Evolutionary conservation across 441 rosid genomes (phyloP), one percentile per base, ranked within the genome.

Genomic region (Breynia disticha): DNA sequence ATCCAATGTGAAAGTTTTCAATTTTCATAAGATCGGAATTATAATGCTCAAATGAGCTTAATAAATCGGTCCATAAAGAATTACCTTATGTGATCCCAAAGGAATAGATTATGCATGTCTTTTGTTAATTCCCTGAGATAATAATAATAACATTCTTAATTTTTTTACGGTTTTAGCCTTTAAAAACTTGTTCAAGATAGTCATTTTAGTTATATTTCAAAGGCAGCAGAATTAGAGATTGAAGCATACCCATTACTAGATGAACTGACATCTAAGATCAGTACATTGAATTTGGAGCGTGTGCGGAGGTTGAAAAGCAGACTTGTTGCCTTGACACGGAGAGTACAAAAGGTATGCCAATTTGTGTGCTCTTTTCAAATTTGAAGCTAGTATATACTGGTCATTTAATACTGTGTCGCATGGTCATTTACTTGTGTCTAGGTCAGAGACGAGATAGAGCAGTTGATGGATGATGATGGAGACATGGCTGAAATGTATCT

Each of bases 401-500:
- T 18, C 19, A 19, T 16, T 17, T 38, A 15, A 14, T 38, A 9
- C 6, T 43, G 24, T 54, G 16, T n/a, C 32, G 9, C 52, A 17
- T 59, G 16, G 52, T 49, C 52, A 51, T 16, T 48, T 62, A 45
- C 42, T 19, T 45, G 55, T 32, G 50, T 65, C 62, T 72, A 86
- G 95, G 95, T 86, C 62, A 76, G 97, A 62, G 99, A 93, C 72
- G 97, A 93, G 81, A 89, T 93, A 42, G 99, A 93, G 67, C 97
- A 93, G 75, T 83, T 93, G 46, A 89, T 94, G 99, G 99, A 94
- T 67, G 99, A 94, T 74, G 99, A 94, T 57, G 99, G 97, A 41
- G 99, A 94, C 68, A 89, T 93, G 99, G 99, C 99, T 7, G 99
- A 93, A 74, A 87, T 93, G 97, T 85, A 79, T 79, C 95, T 93